Percentiles rank a stretch among this genome's conserved stretches.
phyloP scores from a whole-genome alignment of 495 filamentous ascomycete species.

The Penicillium alfredii region DNA sequence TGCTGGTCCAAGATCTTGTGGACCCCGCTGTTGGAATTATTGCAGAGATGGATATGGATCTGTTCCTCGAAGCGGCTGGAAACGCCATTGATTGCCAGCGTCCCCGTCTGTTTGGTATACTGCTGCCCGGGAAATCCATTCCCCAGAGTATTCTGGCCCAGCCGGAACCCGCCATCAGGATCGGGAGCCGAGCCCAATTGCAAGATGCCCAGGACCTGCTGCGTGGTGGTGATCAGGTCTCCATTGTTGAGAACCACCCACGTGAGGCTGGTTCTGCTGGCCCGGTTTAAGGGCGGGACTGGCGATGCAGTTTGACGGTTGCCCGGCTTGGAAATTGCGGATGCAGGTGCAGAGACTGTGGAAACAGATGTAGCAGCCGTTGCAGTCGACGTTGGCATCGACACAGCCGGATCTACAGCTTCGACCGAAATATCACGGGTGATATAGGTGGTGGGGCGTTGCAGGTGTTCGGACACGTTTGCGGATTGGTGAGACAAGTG shows the following conservation, averaged over 20 bases:
- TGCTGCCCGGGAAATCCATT: too few relatives aligned
- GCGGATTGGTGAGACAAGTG: too few relatives aligned
- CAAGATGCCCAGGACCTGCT: slow-evolving; percentile 1
- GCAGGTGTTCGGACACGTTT: slow-evolving; percentile 1
- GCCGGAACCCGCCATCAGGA: slow-evolving; percentile 1
- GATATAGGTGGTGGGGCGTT: slow-evolving; percentile 1
- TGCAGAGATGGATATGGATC: neutral
- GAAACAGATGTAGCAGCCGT: slow-evolving; percentile 4
- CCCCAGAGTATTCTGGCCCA: slow-evolving; percentile 3
- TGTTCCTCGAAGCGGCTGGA: neutral
- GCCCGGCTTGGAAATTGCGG: neutral
- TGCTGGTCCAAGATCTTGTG: neutral
- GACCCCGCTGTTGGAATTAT: neutral
- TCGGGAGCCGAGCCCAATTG: neutral
- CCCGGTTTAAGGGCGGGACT: too few relatives aligned
- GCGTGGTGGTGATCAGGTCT: slow-evolving; percentile 2
- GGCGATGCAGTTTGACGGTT: too few relatives aligned
- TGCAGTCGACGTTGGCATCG: neutral
- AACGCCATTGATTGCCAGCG: too few relatives aligned
- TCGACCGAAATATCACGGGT: neutral
- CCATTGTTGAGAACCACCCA: neutral
- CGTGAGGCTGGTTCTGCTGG: neutral
- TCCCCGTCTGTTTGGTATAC: too few relatives aligned
- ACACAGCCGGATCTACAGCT: slow-evolving; percentile 1
- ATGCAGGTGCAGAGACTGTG: neutral